Evolutionary conservation across 306 rosid species (phyloP), one percentile per base, ranked within the genome.

Genomic region (Casuarina equisetifolia): DNA sequence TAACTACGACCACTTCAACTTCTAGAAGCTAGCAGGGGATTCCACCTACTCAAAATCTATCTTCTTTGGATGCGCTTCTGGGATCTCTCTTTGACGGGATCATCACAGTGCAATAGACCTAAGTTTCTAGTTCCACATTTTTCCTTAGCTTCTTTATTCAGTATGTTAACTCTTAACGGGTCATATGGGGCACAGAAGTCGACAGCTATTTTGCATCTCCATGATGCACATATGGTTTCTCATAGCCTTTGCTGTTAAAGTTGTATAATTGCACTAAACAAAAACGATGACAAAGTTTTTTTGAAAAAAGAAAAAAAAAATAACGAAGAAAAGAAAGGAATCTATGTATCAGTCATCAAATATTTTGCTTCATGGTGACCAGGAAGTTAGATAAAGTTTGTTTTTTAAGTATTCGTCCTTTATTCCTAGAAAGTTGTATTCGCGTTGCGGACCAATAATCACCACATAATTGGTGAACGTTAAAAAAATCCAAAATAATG

Each of bases 1-100:
- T 78, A 84, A 82, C 78, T 71, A 61, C 79, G 76, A 75, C 88
- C 84, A 83, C 75, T 80, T 74, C 54, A 59, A 35, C 61, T 74
- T 72, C 74, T 79, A 74, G 76, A 81, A 77, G 75, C 69, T 73
- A 74, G 68, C 81, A 45, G 69, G 71, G 71, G 82, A 77, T 77
- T 79, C 80, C 70, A 89, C 89, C 91, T 87, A 76, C 86, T 80
- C 87, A 74, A 52, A 77, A 74, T 76, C 85, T 49, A 2, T 50
- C 10, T 4, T 44, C 69, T 19, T 77, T 49, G 61, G 59, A 66
- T 6, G 43, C 44, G 40, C 3, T 62, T 13, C 72, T 76, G 76
- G 62, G 77, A 67, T 73, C 68, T 76, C 76, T 5, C 36, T 7
- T 42, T 70, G 75, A 67, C 64, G 15, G 75, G 72, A 75, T 38